Percentiles rank a stretch among this genome's conserved stretches.
Evolutionary conservation across 257 asterid species (phyloP).

Genomic region (Petunia axillaris): DNA sequence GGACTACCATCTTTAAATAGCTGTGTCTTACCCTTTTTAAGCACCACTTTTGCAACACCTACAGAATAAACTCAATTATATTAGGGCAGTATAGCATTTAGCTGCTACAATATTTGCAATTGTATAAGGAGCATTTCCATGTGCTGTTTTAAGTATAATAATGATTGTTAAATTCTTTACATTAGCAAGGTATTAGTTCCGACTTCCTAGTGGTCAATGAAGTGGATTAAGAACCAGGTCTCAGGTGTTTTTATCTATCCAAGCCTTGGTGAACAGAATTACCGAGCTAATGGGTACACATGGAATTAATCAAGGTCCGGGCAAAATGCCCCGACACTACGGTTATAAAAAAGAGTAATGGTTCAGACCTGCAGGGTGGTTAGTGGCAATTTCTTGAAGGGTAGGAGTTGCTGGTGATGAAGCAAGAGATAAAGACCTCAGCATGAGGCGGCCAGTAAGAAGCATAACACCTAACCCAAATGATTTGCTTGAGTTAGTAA

Average conservation of each 20-base stretch:
- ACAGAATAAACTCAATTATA: slow-evolving; percentile 23
- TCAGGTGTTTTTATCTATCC: too few species aligned
- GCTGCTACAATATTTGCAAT: too few species aligned
- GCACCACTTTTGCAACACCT: slow-evolving; percentile 89
- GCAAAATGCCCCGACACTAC: too few species aligned
- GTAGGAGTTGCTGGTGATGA: slow-evolving; percentile 46
- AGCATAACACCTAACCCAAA: not conserved
- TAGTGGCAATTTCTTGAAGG: slow-evolving; percentile 72
- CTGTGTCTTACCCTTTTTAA: slow-evolving; percentile 88
- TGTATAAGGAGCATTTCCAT: too few species aligned
- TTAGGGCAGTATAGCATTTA: not conserved
- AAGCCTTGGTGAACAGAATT: too few species aligned
- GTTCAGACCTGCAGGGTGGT: slow-evolving; percentile 53
- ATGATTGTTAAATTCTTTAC: too few species aligned
- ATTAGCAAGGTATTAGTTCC: too few species aligned
- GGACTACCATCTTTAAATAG: slow-evolving; percentile 90
- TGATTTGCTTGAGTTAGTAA: not conserved
- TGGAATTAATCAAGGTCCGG: not conserved
- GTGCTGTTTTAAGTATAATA: too few species aligned
- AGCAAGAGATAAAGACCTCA: slow-evolving; percentile 52
- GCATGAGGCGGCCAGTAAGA: slow-evolving; percentile 33
- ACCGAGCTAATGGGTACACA: too few species aligned
- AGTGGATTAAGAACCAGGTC: too few species aligned
- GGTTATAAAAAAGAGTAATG: not conserved
- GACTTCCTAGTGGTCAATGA: too few species aligned